Evolutionary conservation across 306 rosid species (phyloP).

Genomic region (Prunus armeniaca): DNA sequence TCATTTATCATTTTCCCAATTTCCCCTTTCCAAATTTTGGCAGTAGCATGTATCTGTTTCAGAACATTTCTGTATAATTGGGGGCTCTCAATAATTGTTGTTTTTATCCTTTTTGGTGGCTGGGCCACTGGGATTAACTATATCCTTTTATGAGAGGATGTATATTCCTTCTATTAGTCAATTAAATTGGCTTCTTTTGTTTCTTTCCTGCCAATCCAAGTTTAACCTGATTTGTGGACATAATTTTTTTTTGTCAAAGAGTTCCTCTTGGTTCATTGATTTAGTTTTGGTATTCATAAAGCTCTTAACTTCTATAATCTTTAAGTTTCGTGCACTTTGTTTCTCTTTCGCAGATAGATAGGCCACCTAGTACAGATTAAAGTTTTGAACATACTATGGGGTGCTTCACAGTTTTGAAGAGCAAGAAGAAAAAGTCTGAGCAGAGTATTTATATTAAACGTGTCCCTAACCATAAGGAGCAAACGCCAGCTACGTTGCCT

Average conservation of each 20-base stretch:
- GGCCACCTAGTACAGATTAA: constrained; percentile 15
- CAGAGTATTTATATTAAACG: constrained; percentile 43
- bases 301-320: not conserved
- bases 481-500: constrained; percentile 61
- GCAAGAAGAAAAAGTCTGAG: constrained; percentile 79
- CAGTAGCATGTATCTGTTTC: not conserved
- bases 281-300: not conserved
- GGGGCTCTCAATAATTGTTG: not conserved
- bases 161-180: not conserved
- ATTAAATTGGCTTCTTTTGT: not conserved
- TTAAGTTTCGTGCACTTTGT: constrained; percentile 16
- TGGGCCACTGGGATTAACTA: not conserved
- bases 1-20: not conserved
- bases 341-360: constrained; percentile 42
- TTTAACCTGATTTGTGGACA: not conserved
- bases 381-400: constrained; percentile 59
- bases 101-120: not conserved
- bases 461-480: constrained; percentile 44
- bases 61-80: not conserved
- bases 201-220: not conserved
- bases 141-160: not conserved
- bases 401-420: constrained; percentile 83
- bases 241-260: not conserved
- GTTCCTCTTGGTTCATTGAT: not conserved
- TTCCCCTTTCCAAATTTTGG: not conserved